Percentiles rank a stretch among this genome's conserved stretches.
Evolutionary conservation across 139 green algal genomes (phyloP).

Genomic region (Tetraselmis chui): DNA sequence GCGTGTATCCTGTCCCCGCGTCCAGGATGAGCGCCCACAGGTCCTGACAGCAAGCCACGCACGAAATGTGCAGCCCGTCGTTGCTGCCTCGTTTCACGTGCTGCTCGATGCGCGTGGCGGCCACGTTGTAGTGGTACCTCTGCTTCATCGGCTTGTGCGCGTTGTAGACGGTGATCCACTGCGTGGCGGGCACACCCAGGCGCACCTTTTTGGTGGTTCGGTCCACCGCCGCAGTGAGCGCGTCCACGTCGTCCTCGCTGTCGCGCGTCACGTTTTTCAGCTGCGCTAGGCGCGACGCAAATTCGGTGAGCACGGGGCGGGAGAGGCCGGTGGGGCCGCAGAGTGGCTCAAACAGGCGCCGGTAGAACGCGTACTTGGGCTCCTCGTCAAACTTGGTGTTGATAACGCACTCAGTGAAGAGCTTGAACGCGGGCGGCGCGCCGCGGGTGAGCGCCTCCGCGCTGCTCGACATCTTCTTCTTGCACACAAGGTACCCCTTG

Average conservation of each 20-base stretch:
- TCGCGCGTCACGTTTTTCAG: neutral
- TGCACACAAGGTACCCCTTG: slow-evolving; percentile 24
- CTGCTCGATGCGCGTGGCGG: slow-evolving; percentile 1
- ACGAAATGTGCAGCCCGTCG: slow-evolving; percentile 15
- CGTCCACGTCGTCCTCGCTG: neutral
- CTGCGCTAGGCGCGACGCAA: slow-evolving; percentile 22
- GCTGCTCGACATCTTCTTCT: slow-evolving; percentile 22
- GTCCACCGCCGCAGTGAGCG: neutral
- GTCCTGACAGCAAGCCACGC: slow-evolving; percentile 15
- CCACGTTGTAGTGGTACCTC: slow-evolving; percentile 27
- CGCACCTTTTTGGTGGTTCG: slow-evolving; percentile 3
- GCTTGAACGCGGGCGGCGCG: slow-evolving; percentile 6
- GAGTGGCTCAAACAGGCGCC: slow-evolving; percentile 7
- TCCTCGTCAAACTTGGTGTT: slow-evolving; percentile 20
- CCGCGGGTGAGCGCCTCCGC: slow-evolving; percentile 6
- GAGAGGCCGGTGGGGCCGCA: slow-evolving; percentile 7
- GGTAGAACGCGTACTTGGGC: slow-evolving; percentile 8
- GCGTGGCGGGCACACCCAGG: slow-evolving; percentile 3
- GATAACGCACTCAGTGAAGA: slow-evolving; percentile 16
- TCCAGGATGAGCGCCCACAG: slow-evolving; percentile 25
- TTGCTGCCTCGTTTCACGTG: slow-evolving; percentile 14
- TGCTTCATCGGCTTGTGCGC: slow-evolving; percentile 21
- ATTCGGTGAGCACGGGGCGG: slow-evolving; percentile 6
- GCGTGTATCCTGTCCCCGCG: slow-evolving; percentile 16
- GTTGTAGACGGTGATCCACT: slow-evolving; percentile 22